A percentile compares a stretch with the other conserved stretches of the same genome.
These are phyloP conservation scores for Epichloe festucae DNA, from an alignment of 2,329 filamentous ascomycete species.

Conservation along the genomic window DNA sequence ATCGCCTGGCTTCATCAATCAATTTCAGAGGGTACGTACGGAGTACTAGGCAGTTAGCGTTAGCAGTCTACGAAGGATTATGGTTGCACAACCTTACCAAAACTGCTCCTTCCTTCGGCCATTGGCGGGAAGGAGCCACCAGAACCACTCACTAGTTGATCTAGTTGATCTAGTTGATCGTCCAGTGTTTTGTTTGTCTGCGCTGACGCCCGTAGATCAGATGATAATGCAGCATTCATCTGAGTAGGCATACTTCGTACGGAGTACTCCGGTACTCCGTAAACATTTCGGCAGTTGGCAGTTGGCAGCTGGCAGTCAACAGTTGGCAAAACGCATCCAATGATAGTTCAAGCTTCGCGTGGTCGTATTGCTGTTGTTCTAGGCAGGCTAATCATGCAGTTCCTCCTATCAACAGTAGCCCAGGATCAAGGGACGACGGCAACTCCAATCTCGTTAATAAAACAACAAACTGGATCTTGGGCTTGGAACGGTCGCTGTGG, in stretches of 20 bases:
- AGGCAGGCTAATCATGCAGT: too few species aligned
- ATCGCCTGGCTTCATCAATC: neutral
- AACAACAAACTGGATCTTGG: too few species aligned
- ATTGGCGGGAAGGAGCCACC: neutral
- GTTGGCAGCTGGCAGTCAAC: too few species aligned
- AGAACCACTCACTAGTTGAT: neutral
- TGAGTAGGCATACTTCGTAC: neutral
- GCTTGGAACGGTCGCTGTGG: too few species aligned
- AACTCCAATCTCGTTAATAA: too few species aligned
- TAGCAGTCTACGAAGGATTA: too few species aligned
- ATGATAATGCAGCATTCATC: neutral
- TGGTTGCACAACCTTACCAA: neutral
- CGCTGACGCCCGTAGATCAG: too few species aligned
- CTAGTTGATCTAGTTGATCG: neutral
- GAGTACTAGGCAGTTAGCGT: neutral
- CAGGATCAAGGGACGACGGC: too few species aligned
- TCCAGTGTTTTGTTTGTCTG: too few species aligned
- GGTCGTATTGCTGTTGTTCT: neutral
- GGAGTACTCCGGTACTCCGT: too few species aligned
- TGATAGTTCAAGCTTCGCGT: too few species aligned
- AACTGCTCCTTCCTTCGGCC: neutral
- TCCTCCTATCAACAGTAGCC: too few species aligned
- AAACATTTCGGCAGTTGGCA: neutral
- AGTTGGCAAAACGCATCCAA: neutral
- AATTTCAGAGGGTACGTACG: neutral